Base-by-base conservation (phyloP, 345 rosid species). In the Psidium guajava region DNA sequence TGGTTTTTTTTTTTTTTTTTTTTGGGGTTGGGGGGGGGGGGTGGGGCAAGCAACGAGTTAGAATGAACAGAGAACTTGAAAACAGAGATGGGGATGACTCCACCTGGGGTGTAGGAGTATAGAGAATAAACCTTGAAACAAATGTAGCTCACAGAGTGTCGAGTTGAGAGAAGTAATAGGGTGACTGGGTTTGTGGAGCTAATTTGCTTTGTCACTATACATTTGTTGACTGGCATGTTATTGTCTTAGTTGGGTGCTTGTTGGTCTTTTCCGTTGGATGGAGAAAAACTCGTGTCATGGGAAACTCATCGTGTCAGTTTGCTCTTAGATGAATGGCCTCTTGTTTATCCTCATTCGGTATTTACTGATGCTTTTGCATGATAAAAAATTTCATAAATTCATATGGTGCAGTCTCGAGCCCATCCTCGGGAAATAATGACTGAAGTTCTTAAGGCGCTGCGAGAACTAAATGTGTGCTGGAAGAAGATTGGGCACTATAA, bases 391-490 rank as follows among this genome's bases (percentile, higher is more conserved):
- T 69, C 73, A 9, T 53, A 28, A 69, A 22, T 69, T 69, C 77
- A 69, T 85, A 47, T 81, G 56, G 25, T 82, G 74, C 91, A 97
- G 99, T 98, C 99, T 84, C 94, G 94, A 81, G 99, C 99, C 83
- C 98, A 91, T 89, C 99, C 99, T n/a, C 95, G 96, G 77, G 99
- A 98, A 87, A 98, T 98, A 89, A 98, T 98, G 99, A 93, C 94
- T 10, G 99, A 96, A 89, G 99, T 97, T 84, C 95, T 95, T 83
- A 96, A 93, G 91, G 99, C 99, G 25, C 90, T 97, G 89, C 98
- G 93, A 92, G 98, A 94, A 87, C 89, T 97, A 88, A 94, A 92
- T 86, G 99, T 97, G 44, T 87, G 94, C 82, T 97, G 99, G 99
- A 97, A 97, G 91, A 97, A 97, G 94, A 96, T 97, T 61, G 99